Percentiles rank a stretch among this genome's conserved stretches.
These are phyloP conservation scores for Fusarium robinianum DNA, from an alignment of 2,329 filamentous ascomycete species.

Conservation along the genomic window DNA sequence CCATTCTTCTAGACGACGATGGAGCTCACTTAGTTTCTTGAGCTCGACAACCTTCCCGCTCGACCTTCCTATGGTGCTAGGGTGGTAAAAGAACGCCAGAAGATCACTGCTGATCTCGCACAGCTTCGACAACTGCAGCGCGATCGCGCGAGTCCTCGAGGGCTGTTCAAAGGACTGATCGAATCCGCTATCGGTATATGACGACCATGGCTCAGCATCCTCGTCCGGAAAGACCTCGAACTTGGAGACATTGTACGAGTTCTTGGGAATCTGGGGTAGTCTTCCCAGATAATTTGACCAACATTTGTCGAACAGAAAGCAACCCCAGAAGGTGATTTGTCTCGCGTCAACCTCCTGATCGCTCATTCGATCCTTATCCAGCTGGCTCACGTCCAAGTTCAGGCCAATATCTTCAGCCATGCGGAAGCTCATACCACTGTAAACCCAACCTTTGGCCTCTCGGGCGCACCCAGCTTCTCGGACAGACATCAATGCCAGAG, in stretches of 20 bases:
- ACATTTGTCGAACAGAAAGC: constrained; percentile 97
- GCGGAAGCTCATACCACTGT: constrained; percentile 96
- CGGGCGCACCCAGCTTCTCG: constrained; percentile 92
- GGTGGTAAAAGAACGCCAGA: constrained; percentile 88
- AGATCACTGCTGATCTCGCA: constrained; percentile 95
- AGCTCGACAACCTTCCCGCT: constrained; percentile 81
- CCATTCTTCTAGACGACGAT: constrained; percentile 89
- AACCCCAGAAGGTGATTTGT: constrained; percentile 95
- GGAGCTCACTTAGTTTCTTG: constrained; percentile 90
- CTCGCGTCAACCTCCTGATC: constrained; percentile 89
- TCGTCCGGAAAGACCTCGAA: constrained; percentile 90
- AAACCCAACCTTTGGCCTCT: constrained; percentile 96
- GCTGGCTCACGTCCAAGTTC: constrained; percentile 77
- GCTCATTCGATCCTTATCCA: constrained; percentile 64
- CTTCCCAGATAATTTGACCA: constrained; percentile 98
- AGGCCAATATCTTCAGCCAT: constrained; percentile 96
- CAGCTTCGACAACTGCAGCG: constrained; percentile 78
- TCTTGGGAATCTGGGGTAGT: constrained; percentile 80
- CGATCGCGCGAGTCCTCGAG: constrained; percentile 79
- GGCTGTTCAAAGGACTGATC: constrained; percentile 75
- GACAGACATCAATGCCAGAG: constrained; percentile 92
- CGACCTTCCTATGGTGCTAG: constrained; percentile 64
- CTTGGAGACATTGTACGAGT: constrained; percentile 82
- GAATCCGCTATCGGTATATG: constrained; percentile 84
- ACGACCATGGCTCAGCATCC: constrained; percentile 83